phyloP scores from a whole-genome alignment of 169 alveolate species.

The Prorocentrum cordatum region DNA sequence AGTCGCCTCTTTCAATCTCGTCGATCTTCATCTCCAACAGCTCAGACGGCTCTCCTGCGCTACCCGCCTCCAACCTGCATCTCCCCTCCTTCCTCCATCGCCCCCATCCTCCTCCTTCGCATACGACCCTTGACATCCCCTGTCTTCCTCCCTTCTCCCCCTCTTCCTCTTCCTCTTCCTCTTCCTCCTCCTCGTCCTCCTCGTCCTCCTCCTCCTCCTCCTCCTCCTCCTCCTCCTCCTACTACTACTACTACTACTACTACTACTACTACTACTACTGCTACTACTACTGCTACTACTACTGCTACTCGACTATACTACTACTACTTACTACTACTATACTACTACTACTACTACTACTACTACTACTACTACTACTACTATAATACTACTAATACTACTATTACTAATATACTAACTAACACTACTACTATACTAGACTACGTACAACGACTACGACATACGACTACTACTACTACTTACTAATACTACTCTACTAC shows the following conservation, averaged over 20 bases:
- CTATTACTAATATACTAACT: not conserved
- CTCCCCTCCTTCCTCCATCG: too few species aligned
- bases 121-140: too few species aligned
- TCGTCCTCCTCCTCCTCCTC: not conserved
- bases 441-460: too few species aligned
- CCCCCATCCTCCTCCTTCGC: too few species aligned
- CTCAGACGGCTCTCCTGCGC: too few species aligned
- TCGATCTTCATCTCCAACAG: too few species aligned
- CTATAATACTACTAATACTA: not conserved
- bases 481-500: not conserved
- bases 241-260: not conserved
- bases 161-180: not conserved
- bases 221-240: not conserved
- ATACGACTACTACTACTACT: not conserved
- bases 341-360: not conserved
- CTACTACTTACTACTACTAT: not conserved
- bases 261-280: not conserved
- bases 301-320: not conserved
- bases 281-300: not conserved
- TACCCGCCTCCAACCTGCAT: too few species aligned
- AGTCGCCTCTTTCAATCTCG: too few species aligned
- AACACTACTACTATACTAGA: too few species aligned
- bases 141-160: too few species aligned
- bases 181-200: not conserved
- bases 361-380: not conserved